phyloP scores from a whole-genome alignment of 768 basidiomycete species.

The Tulasnella sp. region DNA sequence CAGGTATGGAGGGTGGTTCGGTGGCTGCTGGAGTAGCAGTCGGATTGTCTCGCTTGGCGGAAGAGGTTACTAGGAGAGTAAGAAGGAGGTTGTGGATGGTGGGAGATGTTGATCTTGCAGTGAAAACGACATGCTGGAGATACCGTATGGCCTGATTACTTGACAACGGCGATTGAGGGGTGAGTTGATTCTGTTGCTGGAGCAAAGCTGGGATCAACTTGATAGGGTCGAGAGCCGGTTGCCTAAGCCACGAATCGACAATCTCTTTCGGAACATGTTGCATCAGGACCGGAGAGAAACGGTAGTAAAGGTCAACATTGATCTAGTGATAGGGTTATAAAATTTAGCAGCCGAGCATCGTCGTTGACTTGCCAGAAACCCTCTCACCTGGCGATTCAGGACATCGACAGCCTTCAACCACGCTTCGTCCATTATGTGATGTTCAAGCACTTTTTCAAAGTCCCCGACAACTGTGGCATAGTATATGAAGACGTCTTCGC shows the following conservation, averaged over 20 bases:
- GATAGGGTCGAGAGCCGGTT: conserved; percentile 70
- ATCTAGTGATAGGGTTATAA: conserved; percentile 45
- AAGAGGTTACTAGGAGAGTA: conserved; percentile 68
- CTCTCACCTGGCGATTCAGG: conserved; percentile 78
- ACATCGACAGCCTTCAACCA: conserved; percentile 88
- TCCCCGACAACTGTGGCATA: conserved; percentile 82
- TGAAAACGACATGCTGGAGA: conserved; percentile 78
- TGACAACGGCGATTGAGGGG: conserved; percentile 54
- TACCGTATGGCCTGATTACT: conserved; percentile 88
- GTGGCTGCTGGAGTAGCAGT: conserved; percentile 13
- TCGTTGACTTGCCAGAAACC: conserved; percentile 10
- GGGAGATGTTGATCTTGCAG: conserved; percentile 71
- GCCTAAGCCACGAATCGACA: conserved; percentile 88
- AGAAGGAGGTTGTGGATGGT: conserved; percentile 93
- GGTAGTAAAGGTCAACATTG: conserved; percentile 87
- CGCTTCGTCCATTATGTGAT: conserved; percentile 89
- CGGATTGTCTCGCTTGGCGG: conserved; percentile 29
- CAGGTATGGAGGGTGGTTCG: conserved; percentile 36
- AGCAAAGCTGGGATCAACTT: conserved; percentile 87
- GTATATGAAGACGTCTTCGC: conserved; percentile 87
- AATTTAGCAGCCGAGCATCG: neutral
- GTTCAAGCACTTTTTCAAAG: conserved; percentile 76
- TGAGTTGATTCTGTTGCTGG: conserved; percentile 67
- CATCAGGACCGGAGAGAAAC: conserved; percentile 84
- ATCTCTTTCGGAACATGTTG: conserved; percentile 82